phyloP scores from a whole-genome alignment of 2,329 filamentous ascomycete genomes.

The Xylariaceae sp. region DNA sequence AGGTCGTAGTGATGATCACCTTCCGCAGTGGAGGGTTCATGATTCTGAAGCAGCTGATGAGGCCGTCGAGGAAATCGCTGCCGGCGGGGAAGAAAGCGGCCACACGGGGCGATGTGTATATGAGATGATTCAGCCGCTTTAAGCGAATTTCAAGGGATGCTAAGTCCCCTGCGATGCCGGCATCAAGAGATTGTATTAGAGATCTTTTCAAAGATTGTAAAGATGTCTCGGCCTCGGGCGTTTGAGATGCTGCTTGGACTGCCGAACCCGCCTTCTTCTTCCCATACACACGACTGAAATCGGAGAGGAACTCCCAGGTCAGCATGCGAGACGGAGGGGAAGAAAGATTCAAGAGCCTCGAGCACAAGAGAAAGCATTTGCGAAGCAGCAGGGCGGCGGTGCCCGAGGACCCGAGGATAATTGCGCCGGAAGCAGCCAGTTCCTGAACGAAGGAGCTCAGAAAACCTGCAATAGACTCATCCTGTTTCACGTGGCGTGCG shows the following conservation, averaged over 20 bases:
- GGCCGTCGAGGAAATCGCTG: constrained; percentile 79
- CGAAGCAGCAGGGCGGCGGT: constrained; percentile 51
- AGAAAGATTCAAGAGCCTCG: constrained; percentile 49
- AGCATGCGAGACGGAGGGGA: constrained; percentile 48
- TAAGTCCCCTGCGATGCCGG: constrained; percentile 53
- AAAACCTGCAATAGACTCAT: constrained; percentile 59
- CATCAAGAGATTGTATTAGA: constrained; percentile 60
- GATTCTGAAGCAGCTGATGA: constrained; percentile 61
- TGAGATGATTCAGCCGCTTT: constrained; percentile 57
- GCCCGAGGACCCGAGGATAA: constrained; percentile 35
- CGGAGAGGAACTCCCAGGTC: constrained; percentile 64
- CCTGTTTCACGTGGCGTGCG: constrained; percentile 43
- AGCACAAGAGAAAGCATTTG: constrained; percentile 59
- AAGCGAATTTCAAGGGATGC: constrained; percentile 52
- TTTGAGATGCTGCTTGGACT: constrained; percentile 47
- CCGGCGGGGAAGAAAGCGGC: constrained; percentile 70
- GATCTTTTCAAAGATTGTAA: constrained; percentile 58
- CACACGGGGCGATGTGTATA: constrained; percentile 56
- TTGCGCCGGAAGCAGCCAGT: constrained; percentile 38
- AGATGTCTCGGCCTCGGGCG: constrained; percentile 49
- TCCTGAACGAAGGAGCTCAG: constrained; percentile 63
- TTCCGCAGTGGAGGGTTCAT: constrained; percentile 61
- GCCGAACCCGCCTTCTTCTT: constrained; percentile 56
- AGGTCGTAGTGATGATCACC: constrained; percentile 66
- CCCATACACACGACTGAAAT: constrained; percentile 63